Evolutionary conservation across 1,284 basidiomycete species (phyloP), one percentile per base, ranked within the genome.

Genomic region (Ganoderma boninense): DNA sequence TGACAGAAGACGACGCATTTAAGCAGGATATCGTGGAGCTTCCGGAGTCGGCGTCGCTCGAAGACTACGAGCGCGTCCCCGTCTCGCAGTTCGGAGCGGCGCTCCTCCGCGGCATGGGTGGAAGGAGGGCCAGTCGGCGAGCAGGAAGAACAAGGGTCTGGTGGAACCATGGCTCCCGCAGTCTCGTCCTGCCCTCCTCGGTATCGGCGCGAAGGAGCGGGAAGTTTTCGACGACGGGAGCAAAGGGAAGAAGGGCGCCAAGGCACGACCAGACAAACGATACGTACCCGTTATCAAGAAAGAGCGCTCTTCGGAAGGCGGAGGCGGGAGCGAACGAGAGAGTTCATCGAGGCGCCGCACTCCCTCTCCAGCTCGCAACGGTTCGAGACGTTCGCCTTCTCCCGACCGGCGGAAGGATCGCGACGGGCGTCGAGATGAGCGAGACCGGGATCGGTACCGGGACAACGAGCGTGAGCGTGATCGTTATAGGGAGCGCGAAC

Each of bases 61-160:
- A 95, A 0, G 97, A 97, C 81, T 99, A 99, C 79, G 90, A 89
- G 40, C 92, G 95, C 3, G 90, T 98, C 0, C 97, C 97, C 0
- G 92, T 99, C 26, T 92, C 94, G 10, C 94, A 96, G 67, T 99
- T 99, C 75, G 97, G 98, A 13, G 92, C 94, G 6, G 97, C 97
- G 6, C 88, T 99, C 77, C 86, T 98, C 7, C 90, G 97, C 57
- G 97, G 97, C 0, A 99, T 99, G 97, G 97, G 97, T 98, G 97
- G 96, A 93, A 93, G 69, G 92, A 95, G 64, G 95, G 94, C 0
- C 88, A 87, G 29, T 89, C 92, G 0, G 93, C 92, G 3, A 88
- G 90, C 20, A 84, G 86, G 67, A 88, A 87, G 72, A 79, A 71
- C 64, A 80, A 80, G 65, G 81, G 80, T 20, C 79, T 90, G 6